These are phyloP conservation scores for Dothistroma pini DNA, from an alignment of 2,329 filamentous ascomycete genomes.

Conservation along the genomic window DNA sequence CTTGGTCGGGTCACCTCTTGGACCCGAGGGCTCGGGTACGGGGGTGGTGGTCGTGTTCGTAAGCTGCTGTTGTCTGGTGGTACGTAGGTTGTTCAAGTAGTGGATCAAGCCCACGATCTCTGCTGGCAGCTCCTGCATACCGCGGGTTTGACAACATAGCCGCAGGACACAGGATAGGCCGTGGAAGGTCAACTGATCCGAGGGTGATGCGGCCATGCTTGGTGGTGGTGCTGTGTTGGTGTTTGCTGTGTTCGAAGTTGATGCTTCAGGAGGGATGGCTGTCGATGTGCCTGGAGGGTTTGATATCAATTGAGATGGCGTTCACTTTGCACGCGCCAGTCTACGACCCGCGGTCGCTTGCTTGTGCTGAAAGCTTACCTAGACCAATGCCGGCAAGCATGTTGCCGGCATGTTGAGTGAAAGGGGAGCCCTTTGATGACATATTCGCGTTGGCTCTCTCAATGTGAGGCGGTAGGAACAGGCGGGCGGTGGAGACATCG, in stretches of 20 bases:
- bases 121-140: background rate
- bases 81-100: background rate
- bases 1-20: constrained; percentile 1
- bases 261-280: background rate
- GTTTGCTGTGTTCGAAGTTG: background rate
- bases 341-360: background rate
- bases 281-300: background rate
- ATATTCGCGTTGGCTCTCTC: background rate
- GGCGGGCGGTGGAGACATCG: background rate
- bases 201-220: background rate
- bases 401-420: background rate
- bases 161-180: background rate
- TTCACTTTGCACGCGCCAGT: background rate
- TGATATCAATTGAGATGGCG: background rate
- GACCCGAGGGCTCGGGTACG: background rate
- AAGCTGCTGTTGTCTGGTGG: background rate
- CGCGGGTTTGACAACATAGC: background rate
- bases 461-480: background rate
- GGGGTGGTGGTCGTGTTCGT: background rate
- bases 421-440: no score
- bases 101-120: background rate
- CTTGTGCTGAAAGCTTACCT: background rate
- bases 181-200: background rate
- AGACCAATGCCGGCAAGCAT: background rate
- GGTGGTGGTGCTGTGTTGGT: background rate